These are phyloP conservation scores for Aspergillus sclerotiicarbonarius DNA, from an alignment of 495 filamentous ascomycete species.

Conservation along the genomic window DNA sequence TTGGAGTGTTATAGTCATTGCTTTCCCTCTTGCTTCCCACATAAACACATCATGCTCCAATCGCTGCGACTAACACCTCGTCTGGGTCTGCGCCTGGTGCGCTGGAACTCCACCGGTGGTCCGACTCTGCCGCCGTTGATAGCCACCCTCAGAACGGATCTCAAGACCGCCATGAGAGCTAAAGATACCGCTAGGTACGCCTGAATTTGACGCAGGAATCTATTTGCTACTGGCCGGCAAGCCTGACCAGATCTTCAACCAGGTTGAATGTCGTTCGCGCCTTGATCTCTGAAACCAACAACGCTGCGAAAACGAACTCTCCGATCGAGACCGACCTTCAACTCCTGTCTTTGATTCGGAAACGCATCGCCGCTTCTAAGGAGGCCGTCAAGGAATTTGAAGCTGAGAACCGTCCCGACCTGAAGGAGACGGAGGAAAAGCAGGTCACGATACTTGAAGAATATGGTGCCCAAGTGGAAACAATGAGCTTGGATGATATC, in stretches of 20 bases:
- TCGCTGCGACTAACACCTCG: slow-evolving; percentile 26
- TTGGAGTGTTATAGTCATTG: not conserved
- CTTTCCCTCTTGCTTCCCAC: not conserved
- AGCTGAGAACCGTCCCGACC: slow-evolving; percentile 49
- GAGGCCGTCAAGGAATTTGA: slow-evolving; percentile 53
- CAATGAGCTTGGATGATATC: slow-evolving; percentile 49
- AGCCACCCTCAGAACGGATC: slow-evolving; percentile 52
- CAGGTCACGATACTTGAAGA: slow-evolving; percentile 56
- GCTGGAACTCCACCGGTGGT: slow-evolving; percentile 43
- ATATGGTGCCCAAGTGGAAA: slow-evolving; percentile 54
- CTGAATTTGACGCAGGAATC: not conserved
- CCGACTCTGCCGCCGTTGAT: slow-evolving; percentile 46
- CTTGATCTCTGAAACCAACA: slow-evolving; percentile 62
- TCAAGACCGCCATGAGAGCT: slow-evolving; percentile 61
- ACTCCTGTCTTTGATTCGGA: slow-evolving; percentile 57
- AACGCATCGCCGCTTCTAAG: slow-evolving; percentile 47
- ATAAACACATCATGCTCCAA: slow-evolving; percentile 28
- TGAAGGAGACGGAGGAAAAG: slow-evolving; percentile 56
- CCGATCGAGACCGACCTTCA: slow-evolving; percentile 59
- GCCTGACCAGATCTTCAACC: slow-evolving; percentile 3
- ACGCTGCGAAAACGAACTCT: slow-evolving; percentile 56
- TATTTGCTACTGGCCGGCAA: not conserved
- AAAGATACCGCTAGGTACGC: slow-evolving; percentile 55
- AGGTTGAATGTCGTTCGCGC: slow-evolving; percentile 59
- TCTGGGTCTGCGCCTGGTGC: slow-evolving; percentile 28